Conservation (phyloP, 345 rosid genomes). For the Linum usitatissimum region DNA sequence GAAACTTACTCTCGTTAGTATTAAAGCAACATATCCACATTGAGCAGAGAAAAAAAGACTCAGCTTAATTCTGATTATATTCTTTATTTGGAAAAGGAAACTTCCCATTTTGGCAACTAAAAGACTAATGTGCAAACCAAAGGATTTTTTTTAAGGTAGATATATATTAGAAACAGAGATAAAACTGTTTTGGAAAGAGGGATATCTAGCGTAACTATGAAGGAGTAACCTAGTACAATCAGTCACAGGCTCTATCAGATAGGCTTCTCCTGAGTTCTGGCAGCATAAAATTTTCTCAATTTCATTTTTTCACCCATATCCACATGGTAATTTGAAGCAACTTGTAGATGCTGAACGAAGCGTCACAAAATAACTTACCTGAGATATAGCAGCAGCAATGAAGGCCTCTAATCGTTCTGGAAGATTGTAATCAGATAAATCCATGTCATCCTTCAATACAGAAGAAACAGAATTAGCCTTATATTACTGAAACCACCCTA, state of each 20-base stretch:
- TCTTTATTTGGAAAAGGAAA: background rate
- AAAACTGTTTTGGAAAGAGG: too few species aligned
- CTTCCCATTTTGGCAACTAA: background rate
- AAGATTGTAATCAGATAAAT: slow-evolving; percentile 77
- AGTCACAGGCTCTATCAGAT: too few species aligned
- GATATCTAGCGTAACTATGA: too few species aligned
- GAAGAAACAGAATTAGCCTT: slow-evolving; percentile 18
- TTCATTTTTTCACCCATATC: too few species aligned
- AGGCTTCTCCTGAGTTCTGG: too few species aligned
- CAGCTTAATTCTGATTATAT: background rate
- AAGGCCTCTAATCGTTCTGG: slow-evolving; percentile 83
- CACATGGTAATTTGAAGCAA: too few species aligned
- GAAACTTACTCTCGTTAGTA: background rate
- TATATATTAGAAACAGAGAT: too few species aligned
- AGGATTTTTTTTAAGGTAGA: too few species aligned
- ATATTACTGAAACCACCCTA: slow-evolving; percentile 9
- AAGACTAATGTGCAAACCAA: too few species aligned
- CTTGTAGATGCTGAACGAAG: too few species aligned
- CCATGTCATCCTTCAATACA: slow-evolving; percentile 54
- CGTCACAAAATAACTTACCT: slow-evolving; percentile 49
- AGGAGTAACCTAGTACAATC: too few species aligned
- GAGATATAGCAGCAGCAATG: slow-evolving; percentile 76
- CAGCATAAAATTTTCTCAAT: too few species aligned
- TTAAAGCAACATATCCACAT: background rate
- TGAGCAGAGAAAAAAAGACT: background rate